Conservation (phyloP, 2,329 filamentous ascomycete genomes). For the Diatrype stigma region DNA sequence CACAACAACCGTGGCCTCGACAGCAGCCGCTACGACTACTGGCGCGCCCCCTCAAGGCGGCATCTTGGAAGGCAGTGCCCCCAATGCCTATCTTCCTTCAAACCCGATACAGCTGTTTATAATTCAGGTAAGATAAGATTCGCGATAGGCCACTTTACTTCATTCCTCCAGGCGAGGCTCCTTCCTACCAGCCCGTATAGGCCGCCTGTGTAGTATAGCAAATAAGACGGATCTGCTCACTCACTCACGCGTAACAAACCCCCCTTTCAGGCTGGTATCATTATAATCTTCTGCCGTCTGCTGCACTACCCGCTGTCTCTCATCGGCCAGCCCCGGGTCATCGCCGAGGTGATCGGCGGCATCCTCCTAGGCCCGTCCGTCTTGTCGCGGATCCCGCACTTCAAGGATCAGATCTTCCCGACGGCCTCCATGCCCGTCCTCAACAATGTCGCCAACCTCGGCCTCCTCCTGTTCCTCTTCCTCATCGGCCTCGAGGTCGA, state of each 20-base stretch:
- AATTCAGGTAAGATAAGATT: constrained; percentile 51
- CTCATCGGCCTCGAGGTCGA: constrained; percentile 73
- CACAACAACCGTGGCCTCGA: constrained; percentile 17
- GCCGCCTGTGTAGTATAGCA: background rate
- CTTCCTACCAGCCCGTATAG: background rate
- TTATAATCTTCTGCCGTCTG: constrained; percentile 68
- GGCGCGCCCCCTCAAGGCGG: constrained; percentile 47
- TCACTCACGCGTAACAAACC: constrained; percentile 2
- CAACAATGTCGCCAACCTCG: constrained; percentile 66
- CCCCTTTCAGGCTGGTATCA: constrained; percentile 56
- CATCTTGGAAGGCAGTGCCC: constrained; percentile 67
- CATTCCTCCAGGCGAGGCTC: background rate
- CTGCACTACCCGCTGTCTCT: constrained; percentile 69
- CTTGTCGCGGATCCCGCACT: constrained; percentile 68
- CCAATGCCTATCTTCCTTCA: constrained; percentile 62
- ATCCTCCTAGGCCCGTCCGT: constrained; percentile 72
- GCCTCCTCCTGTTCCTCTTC: constrained; percentile 69
- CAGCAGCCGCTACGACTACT: constrained; percentile 25
- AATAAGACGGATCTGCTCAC: constrained; percentile 1
- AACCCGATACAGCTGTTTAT: constrained; percentile 75
- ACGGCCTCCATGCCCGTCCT: constrained; percentile 60
- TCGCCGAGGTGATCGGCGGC: constrained; percentile 73
- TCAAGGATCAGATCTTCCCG: constrained; percentile 65
- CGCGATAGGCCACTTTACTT: background rate
- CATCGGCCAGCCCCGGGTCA: constrained; percentile 70